A percentile compares a stretch with the other conserved stretches of the same genome.
These are phyloP conservation scores for Pichia sp. DNA, from an alignment of 1,139 yeast genomes.

Conservation along the genomic window DNA sequence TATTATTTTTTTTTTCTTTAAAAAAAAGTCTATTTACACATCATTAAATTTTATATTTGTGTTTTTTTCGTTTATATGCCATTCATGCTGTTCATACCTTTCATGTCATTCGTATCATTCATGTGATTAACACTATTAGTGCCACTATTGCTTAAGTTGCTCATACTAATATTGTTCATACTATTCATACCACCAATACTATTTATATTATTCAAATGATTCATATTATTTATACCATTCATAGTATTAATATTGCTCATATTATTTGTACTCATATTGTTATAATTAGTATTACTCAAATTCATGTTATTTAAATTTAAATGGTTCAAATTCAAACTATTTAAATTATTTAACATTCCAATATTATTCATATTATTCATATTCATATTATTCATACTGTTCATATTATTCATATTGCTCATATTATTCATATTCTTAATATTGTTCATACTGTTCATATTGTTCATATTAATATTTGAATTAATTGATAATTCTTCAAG, in stretches of 20 bases:
- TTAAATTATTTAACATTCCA: neutral
- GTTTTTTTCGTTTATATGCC: neutral
- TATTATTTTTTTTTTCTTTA: no score
- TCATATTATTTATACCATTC: constrained; percentile 3
- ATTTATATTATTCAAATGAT: neutral
- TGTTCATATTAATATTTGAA: neutral
- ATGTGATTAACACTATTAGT: neutral
- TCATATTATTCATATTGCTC: neutral
- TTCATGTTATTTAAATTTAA: neutral
- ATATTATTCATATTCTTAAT: neutral
- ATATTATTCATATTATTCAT: no score
- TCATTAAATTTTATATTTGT: constrained; percentile 1
- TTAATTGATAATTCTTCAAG: constrained; percentile 23
- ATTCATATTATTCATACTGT: neutral
- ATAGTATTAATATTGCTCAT: neutral
- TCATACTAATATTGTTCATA: constrained; percentile 1
- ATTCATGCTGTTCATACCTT: no score
- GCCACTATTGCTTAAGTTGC: neutral
- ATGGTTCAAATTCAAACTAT: neutral
- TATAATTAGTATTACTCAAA: constrained; percentile 2
- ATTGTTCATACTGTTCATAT: neutral
- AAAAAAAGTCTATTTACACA: neutral
- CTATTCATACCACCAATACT: neutral
- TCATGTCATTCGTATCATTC: neutral
- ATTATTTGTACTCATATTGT: neutral